phyloP scores from a whole-genome alignment of 805 yeast genomes.

The Zygoascus bituminiphila region DNA sequence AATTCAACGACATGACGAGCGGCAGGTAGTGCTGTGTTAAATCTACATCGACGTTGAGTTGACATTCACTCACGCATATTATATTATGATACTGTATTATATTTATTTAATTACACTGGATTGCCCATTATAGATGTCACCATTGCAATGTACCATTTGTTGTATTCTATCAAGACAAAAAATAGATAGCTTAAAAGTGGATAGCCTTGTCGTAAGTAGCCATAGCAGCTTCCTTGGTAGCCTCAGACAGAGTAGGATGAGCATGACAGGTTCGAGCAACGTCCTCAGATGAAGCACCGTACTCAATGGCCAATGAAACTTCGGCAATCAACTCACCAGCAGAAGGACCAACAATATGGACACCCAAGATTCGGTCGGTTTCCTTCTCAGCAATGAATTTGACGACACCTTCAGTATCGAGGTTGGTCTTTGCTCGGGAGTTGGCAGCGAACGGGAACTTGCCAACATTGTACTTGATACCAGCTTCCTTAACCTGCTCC shows the following conservation, averaged over 20 bases:
- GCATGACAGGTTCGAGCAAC: slow-evolving; percentile 97
- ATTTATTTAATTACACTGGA: neutral
- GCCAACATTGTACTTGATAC: slow-evolving; percentile 86
- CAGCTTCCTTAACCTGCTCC: slow-evolving; percentile 87
- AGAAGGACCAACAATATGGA: slow-evolving; percentile 94
- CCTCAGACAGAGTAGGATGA: slow-evolving; percentile 97
- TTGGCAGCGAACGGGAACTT: slow-evolving; percentile 98
- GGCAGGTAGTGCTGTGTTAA: neutral
- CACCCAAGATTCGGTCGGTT: slow-evolving; percentile 93
- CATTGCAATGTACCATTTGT: too few species aligned
- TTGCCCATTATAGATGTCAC: neutral
- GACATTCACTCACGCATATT: neutral
- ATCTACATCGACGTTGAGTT: neutral
- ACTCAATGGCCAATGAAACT: slow-evolving; percentile 94
- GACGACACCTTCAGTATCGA: slow-evolving; percentile 95
- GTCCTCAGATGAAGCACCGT: slow-evolving; percentile 98
- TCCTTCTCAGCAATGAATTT: slow-evolving; percentile 94
- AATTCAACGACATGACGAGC: neutral
- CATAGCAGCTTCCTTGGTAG: slow-evolving; percentile 95
- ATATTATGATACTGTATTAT: neutral
- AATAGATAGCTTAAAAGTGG: slow-evolving; percentile 70
- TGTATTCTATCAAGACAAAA: neutral
- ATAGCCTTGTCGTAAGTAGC: slow-evolving; percentile 87
- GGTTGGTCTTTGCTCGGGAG: slow-evolving; percentile 98
- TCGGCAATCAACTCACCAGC: slow-evolving; percentile 99